Percentiles rank a stretch among this genome's conserved stretches.
phyloP scores from a whole-genome alignment of 2,329 filamentous ascomycete species.

The Passalora sequoiae region DNA sequence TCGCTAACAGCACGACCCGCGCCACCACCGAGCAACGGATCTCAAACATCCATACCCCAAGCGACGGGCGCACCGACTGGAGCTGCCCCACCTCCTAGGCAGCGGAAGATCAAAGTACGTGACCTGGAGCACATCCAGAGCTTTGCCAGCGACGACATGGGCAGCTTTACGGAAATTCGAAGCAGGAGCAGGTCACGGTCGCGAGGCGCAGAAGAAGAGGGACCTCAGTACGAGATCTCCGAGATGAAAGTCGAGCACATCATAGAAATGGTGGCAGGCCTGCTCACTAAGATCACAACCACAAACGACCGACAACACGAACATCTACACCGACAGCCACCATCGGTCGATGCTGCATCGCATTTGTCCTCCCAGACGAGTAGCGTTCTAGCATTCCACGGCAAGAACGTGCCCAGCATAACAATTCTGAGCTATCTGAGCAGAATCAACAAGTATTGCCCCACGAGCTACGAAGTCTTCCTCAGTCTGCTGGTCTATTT shows the following conservation, averaged over 20 bases:
- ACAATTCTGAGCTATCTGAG: slow-evolving; percentile 93
- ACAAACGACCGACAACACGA: slow-evolving; percentile 95
- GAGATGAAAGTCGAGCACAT: slow-evolving; percentile 95
- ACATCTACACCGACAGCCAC: slow-evolving; percentile 71
- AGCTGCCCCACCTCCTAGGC: slow-evolving; percentile 39
- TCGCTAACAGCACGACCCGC: slow-evolving; percentile 27
- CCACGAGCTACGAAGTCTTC: slow-evolving; percentile 97
- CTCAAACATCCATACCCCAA: slow-evolving; percentile 22
- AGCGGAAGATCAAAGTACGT: slow-evolving; percentile 68
- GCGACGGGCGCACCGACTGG: slow-evolving; percentile 25
- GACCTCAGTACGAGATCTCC: slow-evolving; percentile 82
- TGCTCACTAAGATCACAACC: slow-evolving; percentile 93
- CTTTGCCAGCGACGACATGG: slow-evolving; percentile 73
- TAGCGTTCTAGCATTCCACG: slow-evolving; percentile 88
- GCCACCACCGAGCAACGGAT: slow-evolving; percentile 25
- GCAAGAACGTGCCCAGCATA: slow-evolving; percentile 95
- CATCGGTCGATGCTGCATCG: slow-evolving; percentile 54
- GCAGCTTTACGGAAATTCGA: slow-evolving; percentile 49
- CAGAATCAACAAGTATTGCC: slow-evolving; percentile 97
- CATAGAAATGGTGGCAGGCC: slow-evolving; percentile 96
- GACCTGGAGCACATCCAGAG: slow-evolving; percentile 88
- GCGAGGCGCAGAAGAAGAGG: slow-evolving; percentile 47
- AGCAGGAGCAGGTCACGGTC: slow-evolving; percentile 36
- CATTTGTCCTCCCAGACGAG: slow-evolving; percentile 60
- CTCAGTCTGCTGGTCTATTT: slow-evolving; percentile 94